Conservation (phyloP, 2,329 filamentous ascomycete species). For the Pseudogymnoascus sp. region DNA sequence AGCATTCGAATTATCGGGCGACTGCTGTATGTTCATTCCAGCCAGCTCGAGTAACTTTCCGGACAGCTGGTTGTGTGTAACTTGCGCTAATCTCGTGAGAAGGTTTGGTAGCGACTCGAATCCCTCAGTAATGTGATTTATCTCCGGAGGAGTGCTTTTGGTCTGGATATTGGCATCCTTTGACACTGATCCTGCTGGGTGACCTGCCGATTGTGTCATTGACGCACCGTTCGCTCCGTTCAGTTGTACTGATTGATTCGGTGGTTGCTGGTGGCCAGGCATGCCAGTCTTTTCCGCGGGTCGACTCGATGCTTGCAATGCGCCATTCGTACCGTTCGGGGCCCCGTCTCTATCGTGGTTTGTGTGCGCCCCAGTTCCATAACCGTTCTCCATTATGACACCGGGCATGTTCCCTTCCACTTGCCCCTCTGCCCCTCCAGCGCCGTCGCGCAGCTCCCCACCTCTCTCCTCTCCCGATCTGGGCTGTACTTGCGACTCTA, state of each 20-base stretch:
- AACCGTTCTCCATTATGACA: constrained; percentile 49
- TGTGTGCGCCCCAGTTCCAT: constrained; percentile 44
- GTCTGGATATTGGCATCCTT: constrained; percentile 34
- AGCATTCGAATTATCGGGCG: constrained; percentile 45
- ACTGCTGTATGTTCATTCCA: constrained; percentile 52
- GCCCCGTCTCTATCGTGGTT: constrained; percentile 46
- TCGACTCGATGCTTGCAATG: constrained; percentile 22
- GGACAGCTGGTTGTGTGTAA: constrained; percentile 69
- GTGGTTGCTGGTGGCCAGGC: constrained; percentile 18
- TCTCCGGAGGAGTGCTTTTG: constrained; percentile 53
- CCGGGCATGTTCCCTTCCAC: constrained; percentile 40
- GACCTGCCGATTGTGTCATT: constrained; percentile 14
- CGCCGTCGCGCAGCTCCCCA: constrained; percentile 22
- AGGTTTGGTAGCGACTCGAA: constrained; percentile 71
- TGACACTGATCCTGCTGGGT: constrained; percentile 17
- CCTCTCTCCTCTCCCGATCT: constrained; percentile 22
- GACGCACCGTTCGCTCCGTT: constrained; percentile 15
- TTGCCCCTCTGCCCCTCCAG: constrained; percentile 19
- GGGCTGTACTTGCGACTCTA: constrained; percentile 26
- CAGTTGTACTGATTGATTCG: constrained; percentile 28
- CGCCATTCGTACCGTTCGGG: constrained; percentile 39
- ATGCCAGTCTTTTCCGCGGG: constrained; percentile 18
- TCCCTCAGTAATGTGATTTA: constrained; percentile 63
- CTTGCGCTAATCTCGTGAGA: constrained; percentile 71
- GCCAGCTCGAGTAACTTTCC: constrained; percentile 64